A percentile compares a stretch with the other conserved stretches of the same genome.
These are phyloP conservation scores for Exophiala viscosa DNA, from an alignment of 2,329 filamentous ascomycete genomes.

Conservation along the genomic window DNA sequence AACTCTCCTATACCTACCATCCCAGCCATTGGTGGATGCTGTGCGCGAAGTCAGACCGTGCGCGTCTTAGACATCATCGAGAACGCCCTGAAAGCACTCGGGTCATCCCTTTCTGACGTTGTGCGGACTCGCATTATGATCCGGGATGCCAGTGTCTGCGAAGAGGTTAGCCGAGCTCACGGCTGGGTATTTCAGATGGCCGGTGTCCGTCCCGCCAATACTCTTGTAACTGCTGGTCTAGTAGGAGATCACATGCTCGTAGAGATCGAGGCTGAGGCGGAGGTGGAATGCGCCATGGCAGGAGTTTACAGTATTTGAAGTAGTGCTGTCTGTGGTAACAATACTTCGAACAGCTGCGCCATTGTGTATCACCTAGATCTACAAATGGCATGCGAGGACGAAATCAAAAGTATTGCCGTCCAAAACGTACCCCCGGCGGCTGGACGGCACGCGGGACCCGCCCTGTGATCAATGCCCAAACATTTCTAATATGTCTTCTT, in stretches of 20 bases:
- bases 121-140: neutral
- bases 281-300: neutral
- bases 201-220: neutral
- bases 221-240: neutral
- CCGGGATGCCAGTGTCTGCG: neutral
- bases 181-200: neutral
- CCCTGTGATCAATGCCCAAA: too few species aligned
- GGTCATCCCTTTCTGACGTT: neutral
- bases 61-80: neutral
- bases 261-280: neutral
- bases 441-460: too few species aligned
- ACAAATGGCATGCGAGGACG: too few species aligned
- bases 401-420: too few species aligned
- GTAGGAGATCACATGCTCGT: conserved; percentile 1
- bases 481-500: too few species aligned
- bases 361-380: too few species aligned
- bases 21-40: neutral
- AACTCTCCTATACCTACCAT: neutral
- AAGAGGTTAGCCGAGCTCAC: conserved; percentile 1
- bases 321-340: too few species aligned
- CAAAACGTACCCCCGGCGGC: too few species aligned
- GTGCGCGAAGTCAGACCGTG: neutral
- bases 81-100: neutral
- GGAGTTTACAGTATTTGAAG: too few species aligned
- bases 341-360: too few species aligned